phyloP scores from a whole-genome alignment of 768 basidiomycete species.

The Suillus americanus region DNA sequence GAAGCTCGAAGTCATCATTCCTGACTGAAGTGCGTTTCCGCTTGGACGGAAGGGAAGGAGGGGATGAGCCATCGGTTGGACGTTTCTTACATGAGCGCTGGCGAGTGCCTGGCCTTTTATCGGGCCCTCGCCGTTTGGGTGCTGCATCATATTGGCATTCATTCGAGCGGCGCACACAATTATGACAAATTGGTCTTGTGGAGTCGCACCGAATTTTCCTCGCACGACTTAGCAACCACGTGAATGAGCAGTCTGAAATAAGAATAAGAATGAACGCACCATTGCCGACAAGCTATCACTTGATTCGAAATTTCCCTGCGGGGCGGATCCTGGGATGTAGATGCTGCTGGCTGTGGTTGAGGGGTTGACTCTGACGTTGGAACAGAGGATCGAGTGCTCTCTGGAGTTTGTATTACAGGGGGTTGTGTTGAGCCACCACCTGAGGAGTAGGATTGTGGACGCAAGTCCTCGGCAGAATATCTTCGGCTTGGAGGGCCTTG shows the following conservation, averaged over 20 bases:
- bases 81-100: slow-evolving; percentile 86
- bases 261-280: slow-evolving; percentile 49
- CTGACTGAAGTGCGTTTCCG: slow-evolving; percentile 44
- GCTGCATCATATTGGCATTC: slow-evolving; percentile 77
- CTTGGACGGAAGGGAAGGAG: slow-evolving; percentile 51
- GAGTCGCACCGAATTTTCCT: slow-evolving; percentile 89
- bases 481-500: slow-evolving; percentile 26
- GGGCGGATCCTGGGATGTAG: slow-evolving; percentile 34
- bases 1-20: slow-evolving; percentile 30
- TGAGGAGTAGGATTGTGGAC: slow-evolving; percentile 38
- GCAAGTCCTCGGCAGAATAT: slow-evolving; percentile 37
- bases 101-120: slow-evolving; percentile 82
- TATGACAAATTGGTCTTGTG: slow-evolving; percentile 76
- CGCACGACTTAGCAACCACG: slow-evolving; percentile 59
- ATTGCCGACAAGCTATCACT: slow-evolving; percentile 85
- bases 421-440: slow-evolving; percentile 34
- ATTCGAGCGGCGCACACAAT: slow-evolving; percentile 77
- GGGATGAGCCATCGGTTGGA: slow-evolving; percentile 52
- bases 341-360: slow-evolving; percentile 30
- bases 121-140: slow-evolving; percentile 82
- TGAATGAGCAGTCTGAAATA: slow-evolving; percentile 26
- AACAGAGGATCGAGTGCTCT: slow-evolving; percentile 32
- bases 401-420: slow-evolving; percentile 19
- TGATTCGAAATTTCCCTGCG: slow-evolving; percentile 63
- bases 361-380: slow-evolving; percentile 46